A percentile compares a stretch with the other conserved stretches of the same genome.
Evolutionary conservation across 805 yeast species (phyloP).

Genomic region (Schwanniomyces vanrijiae): DNA sequence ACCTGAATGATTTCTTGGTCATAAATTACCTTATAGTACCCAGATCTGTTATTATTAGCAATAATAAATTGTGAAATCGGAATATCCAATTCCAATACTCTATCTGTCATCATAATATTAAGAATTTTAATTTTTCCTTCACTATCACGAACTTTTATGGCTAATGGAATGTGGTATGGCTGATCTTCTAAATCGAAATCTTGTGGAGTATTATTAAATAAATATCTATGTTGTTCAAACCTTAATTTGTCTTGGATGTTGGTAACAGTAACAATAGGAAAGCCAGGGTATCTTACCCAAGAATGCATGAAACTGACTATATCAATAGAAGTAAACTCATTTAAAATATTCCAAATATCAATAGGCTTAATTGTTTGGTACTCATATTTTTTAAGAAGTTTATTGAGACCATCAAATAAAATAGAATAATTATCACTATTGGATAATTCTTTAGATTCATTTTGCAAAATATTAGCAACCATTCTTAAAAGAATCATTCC

Average conservation of each 20-base stretch:
- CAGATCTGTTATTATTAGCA: constrained; percentile 46
- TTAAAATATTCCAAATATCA: constrained; percentile 52
- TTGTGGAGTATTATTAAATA: constrained; percentile 18
- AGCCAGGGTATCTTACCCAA: constrained; percentile 63
- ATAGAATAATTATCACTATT: constrained; percentile 22
- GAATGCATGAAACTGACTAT: constrained; percentile 53
- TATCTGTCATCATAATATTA: constrained; percentile 45
- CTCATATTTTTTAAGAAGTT: constrained; percentile 34
- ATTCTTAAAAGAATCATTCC: constrained; percentile 57
- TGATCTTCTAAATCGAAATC: constrained; percentile 48
- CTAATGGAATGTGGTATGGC: constrained; percentile 64
- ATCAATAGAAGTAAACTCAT: constrained; percentile 37
- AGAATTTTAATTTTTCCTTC: constrained; percentile 29
- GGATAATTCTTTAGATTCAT: constrained; percentile 12
- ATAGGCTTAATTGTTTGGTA: constrained; percentile 44
- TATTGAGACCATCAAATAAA: constrained; percentile 32
- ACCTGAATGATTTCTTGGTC: constrained; percentile 19
- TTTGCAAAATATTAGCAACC: constrained; percentile 46
- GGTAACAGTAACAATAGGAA: constrained; percentile 45
- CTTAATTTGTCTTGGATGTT: constrained; percentile 7
- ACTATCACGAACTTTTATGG: constrained; percentile 30
- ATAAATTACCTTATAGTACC: constrained; percentile 52
- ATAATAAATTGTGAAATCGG: constrained; percentile 32
- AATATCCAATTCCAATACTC: constrained; percentile 32
- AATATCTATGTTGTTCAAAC: constrained; percentile 40